phyloP scores from a whole-genome alignment of 1,139 yeast genomes.

The Debaryomycetaceae sp. region DNA sequence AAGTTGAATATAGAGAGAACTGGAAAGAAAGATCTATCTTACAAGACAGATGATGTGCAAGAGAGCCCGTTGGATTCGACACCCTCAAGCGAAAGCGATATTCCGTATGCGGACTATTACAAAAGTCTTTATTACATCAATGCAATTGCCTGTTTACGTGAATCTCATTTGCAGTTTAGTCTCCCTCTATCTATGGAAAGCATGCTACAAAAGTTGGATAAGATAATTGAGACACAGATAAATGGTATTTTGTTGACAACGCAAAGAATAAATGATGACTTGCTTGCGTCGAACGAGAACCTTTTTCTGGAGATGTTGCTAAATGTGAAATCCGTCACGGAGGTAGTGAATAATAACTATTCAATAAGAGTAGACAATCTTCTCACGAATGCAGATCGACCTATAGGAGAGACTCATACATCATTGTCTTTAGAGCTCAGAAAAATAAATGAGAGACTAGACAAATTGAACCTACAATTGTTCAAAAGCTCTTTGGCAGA shows the following conservation, averaged over 20 bases:
- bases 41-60: neutral
- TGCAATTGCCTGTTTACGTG: neutral
- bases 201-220: constrained; percentile 16
- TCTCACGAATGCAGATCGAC: constrained; percentile 68
- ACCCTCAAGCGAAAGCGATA: neutral
- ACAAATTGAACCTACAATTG: constrained; percentile 43
- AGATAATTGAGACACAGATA: constrained; percentile 21
- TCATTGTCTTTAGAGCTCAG: constrained; percentile 71
- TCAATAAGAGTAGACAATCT: constrained; percentile 60
- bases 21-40: neutral
- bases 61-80: neutral
- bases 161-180: neutral
- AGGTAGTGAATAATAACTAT: constrained; percentile 39
- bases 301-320: constrained; percentile 30
- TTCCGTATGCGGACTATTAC: neutral
- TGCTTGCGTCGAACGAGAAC: constrained; percentile 34
- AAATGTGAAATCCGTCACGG: constrained; percentile 37
- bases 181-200: constrained; percentile 23
- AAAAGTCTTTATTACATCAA: neutral
- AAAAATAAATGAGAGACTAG: constrained; percentile 66
- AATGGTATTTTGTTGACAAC: constrained; percentile 20
- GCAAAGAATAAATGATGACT: constrained; percentile 31
- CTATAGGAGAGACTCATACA: constrained; percentile 80
- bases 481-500: constrained; percentile 26
- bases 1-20: neutral